A percentile compares a stretch with the other conserved stretches of the same genome.
These are phyloP conservation scores for Diaporthe australafricana DNA, from an alignment of 2,329 filamentous ascomycete species.

Conservation along the genomic window DNA sequence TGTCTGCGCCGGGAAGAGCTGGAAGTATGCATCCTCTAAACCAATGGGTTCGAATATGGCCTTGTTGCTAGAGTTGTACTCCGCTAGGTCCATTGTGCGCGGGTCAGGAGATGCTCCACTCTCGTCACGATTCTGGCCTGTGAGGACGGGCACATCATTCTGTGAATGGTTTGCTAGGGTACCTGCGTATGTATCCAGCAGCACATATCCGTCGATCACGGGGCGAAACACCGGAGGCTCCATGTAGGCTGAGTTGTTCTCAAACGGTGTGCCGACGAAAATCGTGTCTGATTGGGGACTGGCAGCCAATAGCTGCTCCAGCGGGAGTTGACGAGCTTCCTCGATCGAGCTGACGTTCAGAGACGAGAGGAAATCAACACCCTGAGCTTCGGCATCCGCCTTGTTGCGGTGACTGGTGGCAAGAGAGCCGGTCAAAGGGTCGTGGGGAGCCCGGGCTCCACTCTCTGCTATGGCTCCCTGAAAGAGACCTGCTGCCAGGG, in stretches of 20 bases:
- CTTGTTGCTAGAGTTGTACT: slow-evolving; percentile 38
- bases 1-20: slow-evolving; percentile 43
- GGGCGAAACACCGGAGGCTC: slow-evolving; percentile 20
- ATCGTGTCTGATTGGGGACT: slow-evolving; percentile 6
- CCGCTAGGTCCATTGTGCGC: slow-evolving; percentile 30
- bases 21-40: slow-evolving; percentile 39
- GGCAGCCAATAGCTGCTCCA: slow-evolving; percentile 29
- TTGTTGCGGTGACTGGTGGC: slow-evolving; percentile 44
- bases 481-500: slow-evolving; percentile 39
- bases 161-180: neutral
- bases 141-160: slow-evolving; percentile 23
- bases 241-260: neutral
- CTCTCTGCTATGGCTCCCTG: slow-evolving; percentile 47
- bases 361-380: slow-evolving; percentile 36
- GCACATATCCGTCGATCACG: slow-evolving; percentile 29
- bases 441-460: slow-evolving; percentile 45
- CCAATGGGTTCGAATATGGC: slow-evolving; percentile 39
- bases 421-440: slow-evolving; percentile 44
- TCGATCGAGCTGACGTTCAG: slow-evolving; percentile 41
- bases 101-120: slow-evolving; percentile 30
- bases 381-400: slow-evolving; percentile 39
- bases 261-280: slow-evolving; percentile 6
- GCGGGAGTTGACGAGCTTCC: slow-evolving; percentile 39
- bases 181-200: slow-evolving; percentile 12
- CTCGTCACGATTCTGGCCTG: slow-evolving; percentile 31